Base-by-base conservation (phyloP, 768 basidiomycete species). In the Amanita pallidorosea region DNA sequence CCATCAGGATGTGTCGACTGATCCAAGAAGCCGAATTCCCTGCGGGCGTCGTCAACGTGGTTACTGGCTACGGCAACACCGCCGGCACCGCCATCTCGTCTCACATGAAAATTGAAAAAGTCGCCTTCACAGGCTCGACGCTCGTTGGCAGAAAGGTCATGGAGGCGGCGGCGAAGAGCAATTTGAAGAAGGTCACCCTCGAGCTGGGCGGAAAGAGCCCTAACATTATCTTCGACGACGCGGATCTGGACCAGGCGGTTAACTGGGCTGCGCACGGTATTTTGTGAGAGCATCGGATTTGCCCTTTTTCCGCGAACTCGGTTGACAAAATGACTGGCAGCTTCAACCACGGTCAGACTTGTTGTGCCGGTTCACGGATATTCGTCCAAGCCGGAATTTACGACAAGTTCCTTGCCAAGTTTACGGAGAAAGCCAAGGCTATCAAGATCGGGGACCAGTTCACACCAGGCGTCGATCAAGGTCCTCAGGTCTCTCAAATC, bases 61-160 rank as follows among this genome's bases (percentile, higher is more conserved):
- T 93, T 38, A 76, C 74, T 0, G 89, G 88, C 15, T 81, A 82
- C 58, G 91, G 90, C 1, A 58, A 69, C 45, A 81, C 76, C 8
- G 85, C 75, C 20, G 88, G 88, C 0, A 64, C 74, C 9, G 87
- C 87, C 13, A 81, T 94, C 53, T 67, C 76, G 2, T 66, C 72
- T n/a, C 87, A 91, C 65, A 71, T 71, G 63, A 71, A 69, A n/a
- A 83, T 92, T 56, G 77, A 80, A 45, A 91, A 81, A 35, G 73
- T 92, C 25, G 84, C 89, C 0, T 94, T 95, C 70, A 95, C 92
- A 0, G 91, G 90, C 2, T 85, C 83, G 53, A 88, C 88, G 1
- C 68, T 82, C 36, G 79, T 83, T 20, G 92, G 93, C 7, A 76
- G 88, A 9, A 82, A 80, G 57, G 74, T 95, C 60, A 72, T 91